phyloP scores from a whole-genome alignment of 192 early-diverging fungal genomes.

The Thamnidium elegans region DNA sequence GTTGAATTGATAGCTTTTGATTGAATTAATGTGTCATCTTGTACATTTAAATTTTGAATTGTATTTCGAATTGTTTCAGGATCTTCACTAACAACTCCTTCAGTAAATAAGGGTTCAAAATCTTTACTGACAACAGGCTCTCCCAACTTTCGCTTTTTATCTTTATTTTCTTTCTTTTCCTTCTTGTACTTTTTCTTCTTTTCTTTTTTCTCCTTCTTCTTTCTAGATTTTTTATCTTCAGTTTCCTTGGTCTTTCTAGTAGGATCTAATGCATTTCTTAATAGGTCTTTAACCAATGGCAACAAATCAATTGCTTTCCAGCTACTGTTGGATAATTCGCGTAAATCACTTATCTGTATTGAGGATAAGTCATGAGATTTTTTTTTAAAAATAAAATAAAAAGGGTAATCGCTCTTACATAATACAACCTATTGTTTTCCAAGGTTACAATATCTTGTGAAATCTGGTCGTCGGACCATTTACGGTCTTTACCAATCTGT shows the following conservation, averaged over 20 bases:
- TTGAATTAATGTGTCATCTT: background rate
- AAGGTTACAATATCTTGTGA: slow-evolving; percentile 44
- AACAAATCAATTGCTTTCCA: slow-evolving; percentile 50
- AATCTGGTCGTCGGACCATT: slow-evolving; percentile 47
- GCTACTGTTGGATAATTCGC: slow-evolving; percentile 46
- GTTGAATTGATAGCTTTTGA: background rate
- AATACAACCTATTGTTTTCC: slow-evolving; percentile 42
- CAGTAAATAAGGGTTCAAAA: no score
- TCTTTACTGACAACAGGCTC: no score
- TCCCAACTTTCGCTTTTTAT: background rate
- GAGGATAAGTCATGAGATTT: background rate
- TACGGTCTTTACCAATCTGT: slow-evolving; percentile 46
- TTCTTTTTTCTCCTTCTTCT: slow-evolving; percentile 26
- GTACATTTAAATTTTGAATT: background rate
- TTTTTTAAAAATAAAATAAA: background rate
- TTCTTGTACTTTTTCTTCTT: slow-evolving; percentile 35
- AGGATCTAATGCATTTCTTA: slow-evolving; percentile 42
- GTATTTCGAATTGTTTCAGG: slow-evolving; percentile 3
- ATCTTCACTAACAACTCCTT: background rate
- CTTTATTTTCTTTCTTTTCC: background rate
- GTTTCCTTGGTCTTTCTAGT: slow-evolving; percentile 12
- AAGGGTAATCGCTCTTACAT: slow-evolving; percentile 13
- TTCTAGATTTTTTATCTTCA: background rate
- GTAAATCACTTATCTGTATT: slow-evolving; percentile 44
- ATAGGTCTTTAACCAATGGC: slow-evolving; percentile 49